Conservation (phyloP, 768 basidiomycete genomes). For the Pisolithus sp. region DNA sequence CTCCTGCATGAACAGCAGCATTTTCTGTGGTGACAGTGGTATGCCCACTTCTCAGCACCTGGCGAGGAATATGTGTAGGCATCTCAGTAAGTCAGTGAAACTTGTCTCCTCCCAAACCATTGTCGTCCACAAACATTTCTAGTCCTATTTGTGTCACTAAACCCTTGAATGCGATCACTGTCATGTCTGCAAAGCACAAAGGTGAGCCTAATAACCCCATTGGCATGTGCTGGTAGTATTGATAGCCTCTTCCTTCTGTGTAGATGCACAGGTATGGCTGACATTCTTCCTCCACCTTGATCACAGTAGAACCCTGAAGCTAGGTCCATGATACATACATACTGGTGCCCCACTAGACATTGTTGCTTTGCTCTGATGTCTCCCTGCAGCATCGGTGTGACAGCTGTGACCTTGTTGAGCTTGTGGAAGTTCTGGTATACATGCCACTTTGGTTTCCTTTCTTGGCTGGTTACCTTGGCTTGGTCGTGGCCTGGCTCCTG, state of each 20-base stretch:
- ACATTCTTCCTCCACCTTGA: conserved; percentile 5
- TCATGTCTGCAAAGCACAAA: conserved; percentile 27
- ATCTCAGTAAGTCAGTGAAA: conserved; percentile 26
- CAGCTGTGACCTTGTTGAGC: conserved; percentile 27
- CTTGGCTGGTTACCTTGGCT: conserved; percentile 35
- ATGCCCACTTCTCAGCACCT: background rate
- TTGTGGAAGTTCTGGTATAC: conserved; percentile 33
- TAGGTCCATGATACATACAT: conserved; percentile 32
- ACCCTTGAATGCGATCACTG: conserved; percentile 19
- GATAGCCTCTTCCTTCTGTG: conserved; percentile 33
- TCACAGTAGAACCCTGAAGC: conserved; percentile 31
- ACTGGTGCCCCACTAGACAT: conserved; percentile 30
- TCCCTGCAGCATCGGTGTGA: conserved; percentile 29
- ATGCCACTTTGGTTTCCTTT: conserved; percentile 24
- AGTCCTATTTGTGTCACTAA: conserved; percentile 16
- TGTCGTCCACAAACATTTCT: conserved; percentile 37
- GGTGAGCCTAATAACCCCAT: conserved; percentile 38
- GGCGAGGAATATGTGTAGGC: conserved; percentile 21
- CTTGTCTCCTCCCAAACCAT: conserved; percentile 24
- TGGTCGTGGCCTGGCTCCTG: conserved; percentile 25
- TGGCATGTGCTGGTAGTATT: conserved; percentile 30
- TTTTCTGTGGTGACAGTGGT: background rate
- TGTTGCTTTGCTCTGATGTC: conserved; percentile 36
- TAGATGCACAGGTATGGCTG: conserved; percentile 31
- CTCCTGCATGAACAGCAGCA: conserved; percentile 5